A percentile compares a stretch with the other conserved stretches of the same genome.
Evolutionary conservation across 202 grass and related monocot genomes (phyloP).

Genomic region (Schoenoplectus triqueter): DNA sequence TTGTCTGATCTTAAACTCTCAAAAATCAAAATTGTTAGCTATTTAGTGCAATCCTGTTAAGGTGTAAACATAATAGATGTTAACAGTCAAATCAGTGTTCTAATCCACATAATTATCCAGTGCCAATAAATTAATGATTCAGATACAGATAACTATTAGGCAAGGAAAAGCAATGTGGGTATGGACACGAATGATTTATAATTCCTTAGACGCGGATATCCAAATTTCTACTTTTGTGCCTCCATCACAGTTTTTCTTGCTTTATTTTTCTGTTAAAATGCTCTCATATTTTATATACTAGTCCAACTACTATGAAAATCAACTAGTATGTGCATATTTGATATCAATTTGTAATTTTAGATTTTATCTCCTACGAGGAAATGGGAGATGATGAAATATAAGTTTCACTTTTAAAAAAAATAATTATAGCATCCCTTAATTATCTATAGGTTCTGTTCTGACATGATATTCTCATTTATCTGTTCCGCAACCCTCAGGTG

Average conservation of each 20-base stretch:
- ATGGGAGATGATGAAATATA: too few species aligned
- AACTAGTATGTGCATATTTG: neutral
- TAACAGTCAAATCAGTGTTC: neutral
- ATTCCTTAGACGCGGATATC: neutral
- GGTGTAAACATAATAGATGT: neutral
- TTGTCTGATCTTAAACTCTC: neutral
- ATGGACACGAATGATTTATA: neutral
- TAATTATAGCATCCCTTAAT: neutral
- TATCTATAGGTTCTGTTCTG: neutral
- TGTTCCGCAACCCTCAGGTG: neutral
- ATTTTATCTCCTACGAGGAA: neutral
- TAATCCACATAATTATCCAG: neutral
- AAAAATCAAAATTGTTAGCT: neutral
- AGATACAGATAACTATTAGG: neutral
- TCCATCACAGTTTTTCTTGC: neutral
- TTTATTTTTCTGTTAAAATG: neutral
- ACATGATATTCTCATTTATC: neutral
- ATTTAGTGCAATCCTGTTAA: neutral
- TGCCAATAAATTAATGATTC: neutral
- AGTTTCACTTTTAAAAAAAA: neutral
- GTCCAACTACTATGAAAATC: neutral
- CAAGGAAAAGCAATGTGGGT: neutral
- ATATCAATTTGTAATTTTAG: neutral
- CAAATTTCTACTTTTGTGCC: neutral
- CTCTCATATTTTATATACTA: neutral